Conservation (phyloP, 768 basidiomycete genomes). For the Gautieria morchelliformis region DNA sequence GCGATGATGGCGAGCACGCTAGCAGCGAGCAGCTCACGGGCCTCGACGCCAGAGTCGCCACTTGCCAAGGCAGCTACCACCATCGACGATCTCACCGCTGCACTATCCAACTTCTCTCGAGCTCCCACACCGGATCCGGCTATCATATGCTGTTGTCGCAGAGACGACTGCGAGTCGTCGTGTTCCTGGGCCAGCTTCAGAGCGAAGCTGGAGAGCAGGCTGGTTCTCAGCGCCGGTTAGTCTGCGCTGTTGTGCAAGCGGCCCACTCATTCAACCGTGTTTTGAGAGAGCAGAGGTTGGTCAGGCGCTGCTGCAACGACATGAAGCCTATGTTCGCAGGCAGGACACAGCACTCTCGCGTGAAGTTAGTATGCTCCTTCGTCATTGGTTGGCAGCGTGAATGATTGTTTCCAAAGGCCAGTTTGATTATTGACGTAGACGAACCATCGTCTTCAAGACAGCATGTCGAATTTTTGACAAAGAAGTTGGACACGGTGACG, state of each 20-base stretch:
- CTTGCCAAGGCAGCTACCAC: slow-evolving; percentile 35
- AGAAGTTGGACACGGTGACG: slow-evolving; percentile 26
- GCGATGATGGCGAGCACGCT: background rate
- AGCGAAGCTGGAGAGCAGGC: slow-evolving; percentile 61
- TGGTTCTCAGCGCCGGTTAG: slow-evolving; percentile 83
- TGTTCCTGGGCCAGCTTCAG: slow-evolving; percentile 56
- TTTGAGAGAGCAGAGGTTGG: slow-evolving; percentile 58
- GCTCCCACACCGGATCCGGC: slow-evolving; percentile 64
- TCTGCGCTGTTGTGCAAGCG: slow-evolving; percentile 9
- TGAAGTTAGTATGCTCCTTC: background rate
- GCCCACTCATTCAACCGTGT: slow-evolving; percentile 1
- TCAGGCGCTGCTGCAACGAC: slow-evolving; percentile 75
- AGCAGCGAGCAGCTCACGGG: slow-evolving; percentile 20
- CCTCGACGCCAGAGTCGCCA: slow-evolving; percentile 42
- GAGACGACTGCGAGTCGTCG: slow-evolving; percentile 55
- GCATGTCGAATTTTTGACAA: slow-evolving; percentile 22
- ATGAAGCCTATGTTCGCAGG: slow-evolving; percentile 76
- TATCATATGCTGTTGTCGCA: slow-evolving; percentile 56
- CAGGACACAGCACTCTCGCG: slow-evolving; percentile 36
- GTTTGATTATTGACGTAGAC: background rate
- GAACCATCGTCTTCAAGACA: slow-evolving; percentile 7
- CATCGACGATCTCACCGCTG: slow-evolving; percentile 72
- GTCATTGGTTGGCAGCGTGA: background rate
- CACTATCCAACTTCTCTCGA: slow-evolving; percentile 62
- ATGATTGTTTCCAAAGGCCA: background rate